Evolutionary conservation across 2,329 filamentous ascomycete genomes (phyloP).

Genomic region (Diplodia seriata): DNA sequence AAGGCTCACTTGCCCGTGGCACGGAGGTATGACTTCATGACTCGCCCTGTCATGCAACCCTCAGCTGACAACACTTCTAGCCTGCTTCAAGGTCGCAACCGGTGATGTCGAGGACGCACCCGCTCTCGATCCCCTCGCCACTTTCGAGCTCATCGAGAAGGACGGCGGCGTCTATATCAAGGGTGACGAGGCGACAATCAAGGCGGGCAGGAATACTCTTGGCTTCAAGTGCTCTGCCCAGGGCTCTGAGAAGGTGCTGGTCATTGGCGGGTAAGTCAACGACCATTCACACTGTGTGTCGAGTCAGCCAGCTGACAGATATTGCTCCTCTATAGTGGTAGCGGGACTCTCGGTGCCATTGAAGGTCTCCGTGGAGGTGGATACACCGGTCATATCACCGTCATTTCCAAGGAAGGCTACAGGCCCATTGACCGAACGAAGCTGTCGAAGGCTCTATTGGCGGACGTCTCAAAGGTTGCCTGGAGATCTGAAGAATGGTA

Average conservation of each 20-base stretch:
- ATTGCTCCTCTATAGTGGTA: slow-evolving; percentile 62
- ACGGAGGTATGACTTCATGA: slow-evolving; percentile 71
- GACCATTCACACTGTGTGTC: too few relatives aligned
- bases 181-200: slow-evolving; percentile 79
- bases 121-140: slow-evolving; percentile 82
- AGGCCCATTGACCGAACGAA: slow-evolving; percentile 92
- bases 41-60: background rate
- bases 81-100: slow-evolving; percentile 88
- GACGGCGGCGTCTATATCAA: slow-evolving; percentile 85
- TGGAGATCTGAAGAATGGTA: slow-evolving; percentile 82
- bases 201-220: slow-evolving; percentile 74
- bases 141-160: slow-evolving; percentile 81
- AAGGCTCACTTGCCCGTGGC: slow-evolving; percentile 92
- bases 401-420: slow-evolving; percentile 84
- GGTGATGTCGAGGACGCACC: slow-evolving; percentile 97
- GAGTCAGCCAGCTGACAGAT: background rate
- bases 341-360: slow-evolving; percentile 79
- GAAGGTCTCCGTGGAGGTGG: slow-evolving; percentile 84
- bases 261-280: slow-evolving; percentile 72
- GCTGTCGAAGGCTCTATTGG: slow-evolving; percentile 89
- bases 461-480: slow-evolving; percentile 78
- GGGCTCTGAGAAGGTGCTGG: slow-evolving; percentile 71
- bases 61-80: slow-evolving; percentile 45
- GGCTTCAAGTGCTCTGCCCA: slow-evolving; percentile 73
- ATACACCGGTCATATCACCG: slow-evolving; percentile 78